Evolutionary conservation across 2,329 filamentous ascomycete genomes (phyloP), one percentile per base, ranked within the genome.

Genomic region (Arthrobotrys musiformis): DNA sequence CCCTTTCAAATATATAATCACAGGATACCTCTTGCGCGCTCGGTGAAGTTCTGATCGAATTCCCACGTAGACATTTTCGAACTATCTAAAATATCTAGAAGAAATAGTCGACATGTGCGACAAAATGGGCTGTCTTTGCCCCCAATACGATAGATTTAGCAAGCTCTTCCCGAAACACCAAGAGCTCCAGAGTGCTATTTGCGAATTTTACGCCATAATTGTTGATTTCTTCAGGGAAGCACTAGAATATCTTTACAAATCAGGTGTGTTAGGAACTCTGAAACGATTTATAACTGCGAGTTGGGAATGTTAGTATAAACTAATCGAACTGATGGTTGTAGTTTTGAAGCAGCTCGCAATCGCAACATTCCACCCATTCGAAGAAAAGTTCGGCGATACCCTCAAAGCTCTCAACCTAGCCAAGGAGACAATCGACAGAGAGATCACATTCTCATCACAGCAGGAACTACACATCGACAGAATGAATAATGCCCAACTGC

Each of bases 151-250:
- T 8, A 58, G 72, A 52, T 76, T 76, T 26, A 58, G 46, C 48
- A 80, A 81, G 0, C 79, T 85, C 1, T 85, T 82, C 78, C 82
- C 82, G 1, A 81, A 70, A 1, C 85, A 84, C 1, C 50, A 48
- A 2, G 79, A 79, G 46, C 80, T 85, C 17, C 83, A 83, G 33
- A 72, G 81, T 37, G 79, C 83, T 1, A 78, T 85, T 6, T 82
- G 80, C 42, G 70, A 79, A 6, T 85, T 85, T 54, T 81, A 85
- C 46, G 82, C 83, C 0, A 80, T 82, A 0, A 81, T 85, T 1
- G 78, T 85, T 30, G 78, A 79, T 0, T 84, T 83, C 56, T 85
- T 83, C 74, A 82, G 79, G 26, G 81, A 82, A 37, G 79, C 81
- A 8, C 46, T 85, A 4, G 69, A 81, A 60, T 78, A 79, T 1